Evolutionary conservation across 352 stramenopile genomes (phyloP).

Genomic region (Globisporangium iwayamae): DNA sequence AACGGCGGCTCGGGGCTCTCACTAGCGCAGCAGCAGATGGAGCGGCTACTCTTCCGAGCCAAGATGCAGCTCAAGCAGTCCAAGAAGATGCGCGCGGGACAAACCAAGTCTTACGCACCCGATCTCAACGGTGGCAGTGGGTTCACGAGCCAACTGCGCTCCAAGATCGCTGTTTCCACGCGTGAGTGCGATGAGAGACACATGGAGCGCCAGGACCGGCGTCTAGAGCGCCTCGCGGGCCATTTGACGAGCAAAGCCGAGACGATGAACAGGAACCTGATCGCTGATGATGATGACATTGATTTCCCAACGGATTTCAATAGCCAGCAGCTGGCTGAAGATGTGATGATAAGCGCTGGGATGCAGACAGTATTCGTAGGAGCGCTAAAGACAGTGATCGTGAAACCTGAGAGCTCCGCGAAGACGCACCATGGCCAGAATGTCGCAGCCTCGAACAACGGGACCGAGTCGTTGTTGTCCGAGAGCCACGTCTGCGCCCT

Average conservation of each 20-base stretch:
- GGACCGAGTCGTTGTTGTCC: not conserved
- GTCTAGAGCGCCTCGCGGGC: slow-evolving; percentile 34
- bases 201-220: slow-evolving; percentile 33
- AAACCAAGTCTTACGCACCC: slow-evolving; percentile 39
- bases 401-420: not conserved
- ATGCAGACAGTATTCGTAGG: not conserved
- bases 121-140: slow-evolving; percentile 41
- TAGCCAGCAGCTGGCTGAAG: not conserved
- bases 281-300: slow-evolving; percentile 10
- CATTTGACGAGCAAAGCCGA: slow-evolving; percentile 45
- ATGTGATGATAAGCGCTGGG: not conserved
- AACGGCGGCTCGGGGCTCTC: slow-evolving; percentile 58
- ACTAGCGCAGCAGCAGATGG: slow-evolving; percentile 79
- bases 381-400: not conserved
- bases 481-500: slow-evolving; percentile 26
- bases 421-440: not conserved
- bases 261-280: slow-evolving; percentile 30
- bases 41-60: slow-evolving; percentile 60
- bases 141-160: slow-evolving; percentile 51
- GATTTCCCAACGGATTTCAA: slow-evolving; percentile 13
- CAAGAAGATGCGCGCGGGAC: slow-evolving; percentile 59
- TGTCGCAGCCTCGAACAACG: not conserved
- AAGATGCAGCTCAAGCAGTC: slow-evolving; percentile 79
- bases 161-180: slow-evolving; percentile 46
- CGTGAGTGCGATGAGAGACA: slow-evolving; percentile 41